Base-by-base conservation (phyloP, 768 basidiomycete species). In the Boletus vinaceobasis region DNA sequence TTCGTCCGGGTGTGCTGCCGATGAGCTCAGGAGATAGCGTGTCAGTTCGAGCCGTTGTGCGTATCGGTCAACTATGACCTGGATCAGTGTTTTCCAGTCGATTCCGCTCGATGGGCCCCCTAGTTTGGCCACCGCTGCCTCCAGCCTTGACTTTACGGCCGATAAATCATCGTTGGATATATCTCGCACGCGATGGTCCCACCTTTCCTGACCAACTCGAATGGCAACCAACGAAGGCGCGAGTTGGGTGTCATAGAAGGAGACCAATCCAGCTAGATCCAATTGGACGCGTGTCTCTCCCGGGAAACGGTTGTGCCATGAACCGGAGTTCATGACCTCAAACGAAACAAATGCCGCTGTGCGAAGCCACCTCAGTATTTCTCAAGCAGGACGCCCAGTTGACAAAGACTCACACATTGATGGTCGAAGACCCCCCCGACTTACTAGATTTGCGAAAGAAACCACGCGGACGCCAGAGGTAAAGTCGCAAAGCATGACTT, bases 171-270 rank as follows among this genome's bases (percentile, higher is more conserved):
- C 49, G 1, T 40, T 38, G 5, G 68, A 69, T 32, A 72, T 63
- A 21, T 63, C 59, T 31, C 45, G 39, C 3, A 61, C 47, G 5
- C 74, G 73, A 50, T 75, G 73, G n/a, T 67, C 63, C 59, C 62
- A 63, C 17, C 72, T 65, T 21, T 69, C 63, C 37, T 57, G 53
- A 0, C 60, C 61, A 1, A 53, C 57, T 27, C 74, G 66, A 27
- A 56, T 39, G 5, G 32, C 9, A 14, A 73, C 49, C 15, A 75
- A 59, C 5, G 73, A 74, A 8, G 71, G 71, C 1, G 35, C 63
- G 1, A 72, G 65, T 35, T 59, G 36, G 6, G 64, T 63, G 45
- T 76, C 72, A 27, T 76, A 76, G 59, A 76, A 71, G 4, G 75
- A 74, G 10, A 74, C 55, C 15, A 76, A 43, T 14, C 67, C 59